Conservation (phyloP, 2,329 filamentous ascomycete species). For the Dactylellina parvicollis region DNA sequence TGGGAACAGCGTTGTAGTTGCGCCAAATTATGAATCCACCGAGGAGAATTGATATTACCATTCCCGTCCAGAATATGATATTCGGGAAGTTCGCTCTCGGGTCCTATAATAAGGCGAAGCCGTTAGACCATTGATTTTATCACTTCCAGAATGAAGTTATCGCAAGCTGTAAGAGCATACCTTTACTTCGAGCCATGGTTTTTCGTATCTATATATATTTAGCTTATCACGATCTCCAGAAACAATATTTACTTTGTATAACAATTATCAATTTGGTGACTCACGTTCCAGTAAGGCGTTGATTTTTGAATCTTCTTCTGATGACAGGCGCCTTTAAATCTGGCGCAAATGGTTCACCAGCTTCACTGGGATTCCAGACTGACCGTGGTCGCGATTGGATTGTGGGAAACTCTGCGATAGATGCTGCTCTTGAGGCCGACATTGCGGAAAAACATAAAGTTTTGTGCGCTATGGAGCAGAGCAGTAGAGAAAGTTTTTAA, state of each 20-base stretch:
- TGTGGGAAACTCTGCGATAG: not conserved
- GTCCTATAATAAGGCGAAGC: not conserved
- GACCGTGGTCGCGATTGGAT: slow-evolving; percentile 2
- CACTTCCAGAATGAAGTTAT: too few relatives aligned
- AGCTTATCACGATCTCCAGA: not conserved
- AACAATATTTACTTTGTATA: too few relatives aligned
- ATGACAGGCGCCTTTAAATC: not conserved
- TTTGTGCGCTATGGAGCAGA: too few relatives aligned
- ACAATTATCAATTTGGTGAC: not conserved
- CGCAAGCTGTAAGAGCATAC: not conserved
- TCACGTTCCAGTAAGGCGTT: slow-evolving; percentile 6
- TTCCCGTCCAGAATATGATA: slow-evolving; percentile 11
- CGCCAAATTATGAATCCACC: slow-evolving; percentile 1
- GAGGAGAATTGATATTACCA: not conserved
- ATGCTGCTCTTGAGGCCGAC: not conserved
- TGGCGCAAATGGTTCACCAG: not conserved
- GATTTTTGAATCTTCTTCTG: slow-evolving; percentile 10
- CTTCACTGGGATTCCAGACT: not conserved
- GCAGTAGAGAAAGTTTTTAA: too few relatives aligned
- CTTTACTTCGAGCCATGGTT: slow-evolving; percentile 7
- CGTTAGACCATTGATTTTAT: too few relatives aligned
- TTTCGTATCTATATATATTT: not conserved
- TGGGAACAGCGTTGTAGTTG: not conserved
- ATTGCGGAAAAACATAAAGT: too few relatives aligned
- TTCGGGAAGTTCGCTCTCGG: slow-evolving; percentile 1